These are phyloP conservation scores for Blastobotrys apis DNA, from an alignment of 1,139 yeast genomes.

Conservation along the genomic window DNA sequence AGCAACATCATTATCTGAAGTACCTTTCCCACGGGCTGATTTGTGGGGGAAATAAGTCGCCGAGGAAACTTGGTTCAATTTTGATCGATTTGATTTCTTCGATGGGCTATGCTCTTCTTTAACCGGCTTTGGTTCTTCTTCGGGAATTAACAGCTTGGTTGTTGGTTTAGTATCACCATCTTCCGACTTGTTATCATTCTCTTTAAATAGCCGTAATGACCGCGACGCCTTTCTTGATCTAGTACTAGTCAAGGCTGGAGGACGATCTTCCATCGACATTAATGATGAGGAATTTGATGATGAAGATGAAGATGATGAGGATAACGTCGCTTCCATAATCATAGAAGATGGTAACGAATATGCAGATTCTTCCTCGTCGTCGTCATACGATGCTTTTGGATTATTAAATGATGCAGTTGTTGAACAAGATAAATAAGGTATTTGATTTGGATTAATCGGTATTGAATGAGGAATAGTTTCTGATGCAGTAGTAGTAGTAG, in stretches of 20 bases:
- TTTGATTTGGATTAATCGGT: no score
- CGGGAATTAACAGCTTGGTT: no score
- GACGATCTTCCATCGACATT: neutral
- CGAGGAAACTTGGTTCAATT: constrained; percentile 43
- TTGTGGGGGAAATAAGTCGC: constrained; percentile 67
- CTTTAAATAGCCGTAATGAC: constrained; percentile 46
- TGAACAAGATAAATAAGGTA: neutral
- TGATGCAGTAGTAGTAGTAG: neutral
- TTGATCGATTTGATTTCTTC: constrained; percentile 10
- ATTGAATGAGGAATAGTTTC: neutral
- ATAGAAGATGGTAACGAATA: constrained; percentile 6
- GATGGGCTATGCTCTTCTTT: neutral
- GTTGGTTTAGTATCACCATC: neutral
- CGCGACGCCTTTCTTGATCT: constrained; percentile 49
- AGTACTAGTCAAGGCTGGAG: constrained; percentile 15
- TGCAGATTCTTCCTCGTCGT: constrained; percentile 1
- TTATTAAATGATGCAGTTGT: neutral
- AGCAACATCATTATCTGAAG: no score
- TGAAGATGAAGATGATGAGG: constrained; percentile 1
- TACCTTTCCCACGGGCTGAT: no score
- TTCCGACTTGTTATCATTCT: constrained; percentile 27
- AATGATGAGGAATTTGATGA: neutral
- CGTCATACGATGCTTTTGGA: neutral
- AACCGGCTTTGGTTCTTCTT: neutral
- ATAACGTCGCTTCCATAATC: neutral